Evolutionary conservation across 2,329 filamentous ascomycete species (phyloP).

Genomic region (Aureobasidium lini): DNA sequence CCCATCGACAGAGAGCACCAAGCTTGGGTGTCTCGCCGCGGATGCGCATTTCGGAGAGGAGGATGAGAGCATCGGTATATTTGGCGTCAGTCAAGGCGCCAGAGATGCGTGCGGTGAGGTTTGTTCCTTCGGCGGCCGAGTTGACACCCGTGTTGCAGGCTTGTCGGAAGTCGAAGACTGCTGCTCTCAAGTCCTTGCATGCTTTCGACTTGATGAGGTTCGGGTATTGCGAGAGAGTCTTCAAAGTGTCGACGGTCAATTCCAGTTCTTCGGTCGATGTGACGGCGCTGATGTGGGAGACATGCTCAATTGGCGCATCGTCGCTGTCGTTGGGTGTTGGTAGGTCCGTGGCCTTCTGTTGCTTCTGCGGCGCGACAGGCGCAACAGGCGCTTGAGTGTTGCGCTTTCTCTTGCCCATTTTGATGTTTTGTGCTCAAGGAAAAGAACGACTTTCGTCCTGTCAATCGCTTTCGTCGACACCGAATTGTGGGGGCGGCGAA

Average conservation of each 20-base stretch:
- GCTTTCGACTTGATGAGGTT: slow-evolving; percentile 59
- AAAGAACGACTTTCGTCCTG: neutral
- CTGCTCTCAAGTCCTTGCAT: slow-evolving; percentile 58
- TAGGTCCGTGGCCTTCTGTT: neutral
- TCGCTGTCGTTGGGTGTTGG: slow-evolving; percentile 11
- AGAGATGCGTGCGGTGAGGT: slow-evolving; percentile 59
- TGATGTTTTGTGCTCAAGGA: neutral
- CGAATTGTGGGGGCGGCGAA: neutral
- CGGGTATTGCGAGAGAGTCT: slow-evolving; percentile 51
- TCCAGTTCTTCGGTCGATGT: slow-evolving; percentile 60
- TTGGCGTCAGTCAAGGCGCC: slow-evolving; percentile 58
- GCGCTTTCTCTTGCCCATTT: slow-evolving; percentile 15
- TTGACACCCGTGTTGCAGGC: slow-evolving; percentile 61
- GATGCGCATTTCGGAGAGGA: slow-evolving; percentile 64
- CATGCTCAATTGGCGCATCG: neutral
- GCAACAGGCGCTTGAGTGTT: neutral
- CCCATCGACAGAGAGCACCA: slow-evolving; percentile 64
- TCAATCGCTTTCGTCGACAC: neutral
- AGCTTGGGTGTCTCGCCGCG: slow-evolving; percentile 58
- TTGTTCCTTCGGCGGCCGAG: slow-evolving; percentile 42
- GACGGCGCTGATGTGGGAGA: slow-evolving; percentile 34
- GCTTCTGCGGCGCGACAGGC: neutral
- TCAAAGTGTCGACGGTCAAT: slow-evolving; percentile 58
- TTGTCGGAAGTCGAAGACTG: slow-evolving; percentile 62
- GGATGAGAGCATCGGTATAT: slow-evolving; percentile 56